phyloP scores from a whole-genome alignment of 2,329 filamentous ascomycete genomes.

The Mycogone perniciosa region DNA sequence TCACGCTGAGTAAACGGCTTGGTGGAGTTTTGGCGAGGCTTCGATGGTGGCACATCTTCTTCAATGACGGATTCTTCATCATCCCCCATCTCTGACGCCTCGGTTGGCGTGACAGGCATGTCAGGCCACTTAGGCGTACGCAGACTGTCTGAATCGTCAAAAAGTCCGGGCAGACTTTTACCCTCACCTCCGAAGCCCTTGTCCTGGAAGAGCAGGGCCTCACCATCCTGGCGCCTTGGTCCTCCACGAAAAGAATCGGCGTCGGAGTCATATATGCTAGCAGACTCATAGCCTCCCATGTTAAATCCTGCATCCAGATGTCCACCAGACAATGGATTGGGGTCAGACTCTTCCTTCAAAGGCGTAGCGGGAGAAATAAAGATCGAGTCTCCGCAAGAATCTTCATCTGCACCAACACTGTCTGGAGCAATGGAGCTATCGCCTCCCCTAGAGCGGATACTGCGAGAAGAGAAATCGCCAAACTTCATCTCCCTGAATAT shows the following conservation, averaged over 20 bases:
- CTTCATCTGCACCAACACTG: background rate
- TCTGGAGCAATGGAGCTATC: slow-evolving; percentile 10
- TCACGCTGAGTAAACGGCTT: slow-evolving; percentile 16
- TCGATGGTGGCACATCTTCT: background rate
- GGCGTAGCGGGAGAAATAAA: slow-evolving; percentile 11
- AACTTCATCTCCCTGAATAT: slow-evolving; percentile 7
- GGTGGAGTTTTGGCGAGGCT: background rate
- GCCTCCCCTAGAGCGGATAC: slow-evolving; percentile 5
- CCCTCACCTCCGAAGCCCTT: slow-evolving; percentile 28
- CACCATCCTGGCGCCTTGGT: slow-evolving; percentile 24
- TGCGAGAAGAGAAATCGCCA: slow-evolving; percentile 2
- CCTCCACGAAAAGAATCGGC: slow-evolving; percentile 27
- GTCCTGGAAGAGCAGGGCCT: slow-evolving; percentile 32
- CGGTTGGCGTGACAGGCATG: background rate
- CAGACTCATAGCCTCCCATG: slow-evolving; percentile 10
- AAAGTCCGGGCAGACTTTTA: slow-evolving; percentile 28
- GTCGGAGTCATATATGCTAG: slow-evolving; percentile 20
- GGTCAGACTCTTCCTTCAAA: background rate
- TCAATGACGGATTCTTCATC: slow-evolving; percentile 8
- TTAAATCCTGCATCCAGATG: slow-evolving; percentile 2
- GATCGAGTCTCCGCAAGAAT: slow-evolving; percentile 12
- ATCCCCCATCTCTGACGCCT: slow-evolving; percentile 5
- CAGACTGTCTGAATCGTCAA: slow-evolving; percentile 5
- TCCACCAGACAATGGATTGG: background rate
- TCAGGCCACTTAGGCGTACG: slow-evolving; percentile 5